Conservation (phyloP, 495 filamentous ascomycete species). For the Daldinia grandis region DNA sequence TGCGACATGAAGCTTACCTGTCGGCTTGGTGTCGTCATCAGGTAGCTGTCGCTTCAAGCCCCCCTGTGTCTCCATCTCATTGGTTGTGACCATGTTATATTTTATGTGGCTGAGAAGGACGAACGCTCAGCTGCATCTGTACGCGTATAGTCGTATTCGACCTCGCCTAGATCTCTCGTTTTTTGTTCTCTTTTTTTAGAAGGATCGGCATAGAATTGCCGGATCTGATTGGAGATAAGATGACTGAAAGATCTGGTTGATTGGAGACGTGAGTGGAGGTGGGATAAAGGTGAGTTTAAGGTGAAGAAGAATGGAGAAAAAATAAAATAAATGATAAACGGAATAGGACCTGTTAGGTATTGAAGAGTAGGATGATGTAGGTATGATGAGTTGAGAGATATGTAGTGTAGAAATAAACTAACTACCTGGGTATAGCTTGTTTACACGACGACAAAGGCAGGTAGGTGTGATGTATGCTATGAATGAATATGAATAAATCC, state of each 20-base stretch:
- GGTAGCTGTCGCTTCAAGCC: conserved; percentile 30
- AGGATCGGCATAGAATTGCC: conserved; percentile 31
- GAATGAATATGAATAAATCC: not conserved
- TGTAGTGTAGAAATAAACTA: too few relatives aligned
- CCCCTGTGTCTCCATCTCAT: conserved; percentile 32
- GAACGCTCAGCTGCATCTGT: conserved; percentile 21
- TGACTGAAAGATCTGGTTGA: conserved; percentile 21
- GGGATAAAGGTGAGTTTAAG: not conserved
- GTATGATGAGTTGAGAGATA: conserved; percentile 29
- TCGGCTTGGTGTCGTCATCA: conserved; percentile 39
- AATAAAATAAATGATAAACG: conserved; percentile 4
- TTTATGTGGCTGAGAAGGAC: conserved; percentile 30
- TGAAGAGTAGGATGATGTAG: conserved; percentile 32
- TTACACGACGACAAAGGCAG: not conserved
- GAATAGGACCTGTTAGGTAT: not conserved
- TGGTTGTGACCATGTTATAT: conserved; percentile 28
- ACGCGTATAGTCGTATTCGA: conserved; percentile 21
- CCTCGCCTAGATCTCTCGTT: not conserved
- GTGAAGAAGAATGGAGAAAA: conserved; percentile 2
- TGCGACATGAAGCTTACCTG: conserved; percentile 34
- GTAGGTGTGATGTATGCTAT: not conserved
- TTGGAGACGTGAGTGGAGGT: conserved; percentile 21
- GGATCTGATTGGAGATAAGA: conserved; percentile 14
- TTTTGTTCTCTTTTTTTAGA: conserved; percentile 8
- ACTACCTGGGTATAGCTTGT: conserved; percentile 13